Base-by-base conservation (phyloP, 768 basidiomycete genomes). In the Auriscalpium vulgare region DNA sequence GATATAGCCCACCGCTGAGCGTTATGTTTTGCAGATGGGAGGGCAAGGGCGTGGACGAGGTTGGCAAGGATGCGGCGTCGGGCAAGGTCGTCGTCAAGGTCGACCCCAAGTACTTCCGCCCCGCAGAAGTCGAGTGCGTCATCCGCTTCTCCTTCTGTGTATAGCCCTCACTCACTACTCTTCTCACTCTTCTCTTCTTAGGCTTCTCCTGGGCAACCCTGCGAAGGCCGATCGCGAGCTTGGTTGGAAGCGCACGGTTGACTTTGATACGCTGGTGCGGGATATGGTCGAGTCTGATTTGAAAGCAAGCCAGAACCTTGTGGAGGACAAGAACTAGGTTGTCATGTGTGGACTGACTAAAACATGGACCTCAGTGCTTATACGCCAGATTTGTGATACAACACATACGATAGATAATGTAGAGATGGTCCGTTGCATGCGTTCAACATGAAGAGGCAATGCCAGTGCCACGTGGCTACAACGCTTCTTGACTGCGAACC, bases 221-320 rank as follows among this genome's bases (percentile, higher is more conserved):
- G 76, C 87, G 51, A 97, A 97, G 74, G 95, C 95, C 0, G 93
- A 97, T 69, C 81, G 78, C 47, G 45, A 83, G 45, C 84, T 98
- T 46, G 91, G 92, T 9, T 97, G 95, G 95, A 93, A 87, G 70
- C 85, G 95, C 58, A 76, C 84, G 62, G 84, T 91, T 55, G 76
- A 81, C 62, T 98, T 97, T 67, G 83, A 92, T 60, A 71, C 79
- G 37, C 83, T 98, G 58, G 90, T 97, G 44, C 79, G 80, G 63
- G 92, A 97, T 78, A 97, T 97, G 95, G 91, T 97, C 23, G 76
- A 79, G 36, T 81, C 86, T 10, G 92, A 95, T 67, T 70, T 94
- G 64, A 78, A 83, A 67, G 84, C 88, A 49, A 80, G 85, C 51
- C 78, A 75, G 59, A 86, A 80, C 65, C 79, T 90, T 61, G 74